Evolutionary conservation across 2,329 filamentous ascomycete genomes (phyloP).

Genomic region (Fusarium bulbicola): DNA sequence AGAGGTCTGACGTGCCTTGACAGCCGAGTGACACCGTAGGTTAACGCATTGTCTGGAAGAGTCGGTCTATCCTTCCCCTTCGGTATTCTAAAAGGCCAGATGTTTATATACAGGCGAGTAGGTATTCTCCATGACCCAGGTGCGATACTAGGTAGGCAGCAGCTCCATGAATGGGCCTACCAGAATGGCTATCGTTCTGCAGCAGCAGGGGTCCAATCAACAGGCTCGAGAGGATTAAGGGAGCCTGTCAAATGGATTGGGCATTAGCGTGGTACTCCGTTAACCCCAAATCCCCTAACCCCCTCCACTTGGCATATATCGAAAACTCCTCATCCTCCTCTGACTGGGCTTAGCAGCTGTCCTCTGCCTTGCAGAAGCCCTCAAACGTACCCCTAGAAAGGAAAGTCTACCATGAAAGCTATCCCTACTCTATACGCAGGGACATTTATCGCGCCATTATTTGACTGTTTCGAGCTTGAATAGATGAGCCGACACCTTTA

Average conservation of each 20-base stretch:
- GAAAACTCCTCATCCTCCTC: slow-evolving; percentile 6
- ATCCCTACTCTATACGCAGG: no score
- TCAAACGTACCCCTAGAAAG: background rate
- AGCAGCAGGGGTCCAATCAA: background rate
- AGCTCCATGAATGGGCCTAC: no score
- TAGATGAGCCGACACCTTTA: no score
- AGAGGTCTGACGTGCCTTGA: background rate
- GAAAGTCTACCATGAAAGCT: no score
- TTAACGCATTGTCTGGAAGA: no score
- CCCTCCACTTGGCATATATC: background rate
- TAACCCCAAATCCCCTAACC: background rate
- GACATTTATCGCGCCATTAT: fast-evolving
- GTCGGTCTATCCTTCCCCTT: background rate
- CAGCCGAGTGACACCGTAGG: background rate
- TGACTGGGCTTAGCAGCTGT: background rate
- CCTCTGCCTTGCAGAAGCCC: slow-evolving; percentile 12
- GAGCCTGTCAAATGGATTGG: background rate
- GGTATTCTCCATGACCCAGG: no score
- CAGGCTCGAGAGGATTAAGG: fast-evolving
- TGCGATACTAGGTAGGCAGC: background rate
- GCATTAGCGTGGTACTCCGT: background rate
- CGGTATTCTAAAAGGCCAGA: fast-evolving
- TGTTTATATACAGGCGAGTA: no score
- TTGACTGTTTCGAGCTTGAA: no score
- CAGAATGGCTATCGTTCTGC: no score